phyloP scores from a whole-genome alignment of 129 eudicot species.

The Calendula officinalis region DNA sequence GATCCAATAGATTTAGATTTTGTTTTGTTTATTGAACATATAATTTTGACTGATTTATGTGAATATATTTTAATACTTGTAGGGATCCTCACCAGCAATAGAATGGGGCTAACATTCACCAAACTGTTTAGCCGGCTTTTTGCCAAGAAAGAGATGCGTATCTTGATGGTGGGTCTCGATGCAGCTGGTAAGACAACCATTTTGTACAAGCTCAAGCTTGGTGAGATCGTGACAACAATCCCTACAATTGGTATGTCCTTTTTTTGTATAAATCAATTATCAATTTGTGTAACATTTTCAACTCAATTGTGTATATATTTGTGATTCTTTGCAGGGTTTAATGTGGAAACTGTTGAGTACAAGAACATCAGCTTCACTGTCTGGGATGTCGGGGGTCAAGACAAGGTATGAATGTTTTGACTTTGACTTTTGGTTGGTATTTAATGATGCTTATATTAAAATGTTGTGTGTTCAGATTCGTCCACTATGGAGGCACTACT shows the following conservation, averaged over 20 bases:
- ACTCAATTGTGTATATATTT: too few relatives aligned
- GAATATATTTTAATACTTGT: slow-evolving; percentile 11
- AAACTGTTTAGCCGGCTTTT: slow-evolving; percentile 76
- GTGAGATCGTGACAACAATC: slow-evolving; percentile 64
- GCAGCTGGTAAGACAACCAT: slow-evolving; percentile 77
- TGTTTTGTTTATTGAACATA: not conserved
- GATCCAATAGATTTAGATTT: slow-evolving; percentile 20
- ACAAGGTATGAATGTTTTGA: slow-evolving; percentile 39
- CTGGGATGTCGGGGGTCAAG: slow-evolving; percentile 65
- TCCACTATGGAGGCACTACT: slow-evolving; percentile 99
- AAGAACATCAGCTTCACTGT: slow-evolving; percentile 58
- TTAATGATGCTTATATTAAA: not conserved
- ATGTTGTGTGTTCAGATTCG: slow-evolving; percentile 62
- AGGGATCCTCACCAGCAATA: slow-evolving; percentile 48
- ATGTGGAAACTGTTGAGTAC: slow-evolving; percentile 59
- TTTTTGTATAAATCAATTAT: not conserved
- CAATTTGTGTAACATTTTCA: not conserved
- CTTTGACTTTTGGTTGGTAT: too few relatives aligned
- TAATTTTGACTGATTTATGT: not conserved
- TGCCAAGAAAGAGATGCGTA: too few relatives aligned
- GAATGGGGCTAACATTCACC: slow-evolving; percentile 93
- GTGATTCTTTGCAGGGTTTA: slow-evolving; percentile 40
- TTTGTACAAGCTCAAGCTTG: slow-evolving; percentile 68
- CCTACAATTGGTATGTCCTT: slow-evolving; percentile 61
- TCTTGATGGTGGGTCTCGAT: too few relatives aligned